Base-by-base conservation (phyloP, 495 filamentous ascomycete genomes). In the Geopyxis carbonaria region DNA sequence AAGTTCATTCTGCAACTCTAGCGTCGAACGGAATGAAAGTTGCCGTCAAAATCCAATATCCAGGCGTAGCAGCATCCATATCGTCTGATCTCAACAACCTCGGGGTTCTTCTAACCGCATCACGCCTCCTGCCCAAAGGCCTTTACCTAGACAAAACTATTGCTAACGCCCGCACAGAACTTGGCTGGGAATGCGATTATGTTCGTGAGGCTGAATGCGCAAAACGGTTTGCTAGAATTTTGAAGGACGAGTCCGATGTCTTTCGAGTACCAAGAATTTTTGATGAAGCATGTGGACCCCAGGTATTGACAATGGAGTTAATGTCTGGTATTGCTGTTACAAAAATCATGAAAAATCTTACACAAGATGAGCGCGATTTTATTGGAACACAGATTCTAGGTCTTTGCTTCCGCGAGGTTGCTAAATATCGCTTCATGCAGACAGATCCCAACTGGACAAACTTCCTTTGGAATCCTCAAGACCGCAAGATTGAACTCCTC, bases 401-500 rank as follows among this genome's bases (percentile, higher is more conserved):
- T 8, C 71, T 97, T 13, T 94, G 89, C 53, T 70, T 97, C 24
- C 79, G 86, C 34, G 89, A 97, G 58, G 84, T 95, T 51, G 72
- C 69, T 39, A 81, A 93, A 50, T 97, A 93, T 66, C 70, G 65
- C 30, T 97, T 89, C 65, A 97, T 97, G 89, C 89, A 97, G 61
- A 95, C 89, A 19, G 89, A 97, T 60, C 89, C 89, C 14, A 97
- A 97, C 65, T 97, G 91, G 89, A 95, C 91, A n/a, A 97, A 97
- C 56, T 97, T 97, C 64, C 64, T 95, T 20, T 95, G 80, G 65
- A 93, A 97, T 55, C 59, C 69, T 0, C 37, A 61, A 5, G 75
- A 71, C 2, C 11, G 16, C 6, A n/a, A 52, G 49, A 73, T 97
- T 4, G 86, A 95, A 59, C 74, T 97, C 8, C 75, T 97, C 34